Evolutionary conservation across 768 basidiomycete genomes (phyloP).

Genomic region (Lactarius deliciosus): DNA sequence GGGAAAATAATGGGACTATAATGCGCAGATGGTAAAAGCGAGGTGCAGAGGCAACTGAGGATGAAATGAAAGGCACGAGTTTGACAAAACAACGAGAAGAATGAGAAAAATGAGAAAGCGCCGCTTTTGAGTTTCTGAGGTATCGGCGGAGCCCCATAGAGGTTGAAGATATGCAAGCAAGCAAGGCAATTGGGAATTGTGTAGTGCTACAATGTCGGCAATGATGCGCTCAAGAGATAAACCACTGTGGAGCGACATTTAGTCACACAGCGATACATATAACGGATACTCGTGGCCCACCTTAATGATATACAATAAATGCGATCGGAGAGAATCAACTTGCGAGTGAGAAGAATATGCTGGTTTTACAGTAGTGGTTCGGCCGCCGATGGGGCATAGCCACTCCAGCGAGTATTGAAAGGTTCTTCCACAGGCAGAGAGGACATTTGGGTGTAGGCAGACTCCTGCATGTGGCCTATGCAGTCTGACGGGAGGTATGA

Average conservation of each 20-base stretch:
- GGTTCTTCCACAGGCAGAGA: constrained; percentile 22
- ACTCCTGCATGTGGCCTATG: constrained; percentile 15
- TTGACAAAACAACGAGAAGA: constrained; percentile 18
- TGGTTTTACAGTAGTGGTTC: constrained; percentile 23
- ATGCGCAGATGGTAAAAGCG: constrained; percentile 29
- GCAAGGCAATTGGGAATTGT: constrained; percentile 14
- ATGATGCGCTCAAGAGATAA: constrained; percentile 14
- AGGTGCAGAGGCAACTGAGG: constrained; percentile 6
- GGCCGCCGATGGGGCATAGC: constrained; percentile 17
- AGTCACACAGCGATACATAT: constrained; percentile 1
- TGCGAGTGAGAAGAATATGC: constrained; percentile 12
- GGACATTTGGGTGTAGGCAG: constrained; percentile 19
- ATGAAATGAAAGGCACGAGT: constrained; percentile 14
- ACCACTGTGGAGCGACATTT: constrained; percentile 6
- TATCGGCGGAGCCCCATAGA: constrained; percentile 24
- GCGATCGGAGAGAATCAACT: constrained; percentile 17
- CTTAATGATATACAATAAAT: constrained; percentile 30
- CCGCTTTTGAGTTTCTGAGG: constrained; percentile 20
- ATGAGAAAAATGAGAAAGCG: constrained; percentile 7
- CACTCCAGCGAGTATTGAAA: constrained; percentile 27
- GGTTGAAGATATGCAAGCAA: constrained; percentile 22
- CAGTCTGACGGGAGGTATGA: constrained; percentile 23
- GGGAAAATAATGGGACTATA: constrained; percentile 20
- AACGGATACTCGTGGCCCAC: constrained; percentile 6
- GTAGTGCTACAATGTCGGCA: constrained; percentile 29